phyloP scores from a whole-genome alignment of 1,284 basidiomycete species.

The Boletus subluridellus region DNA sequence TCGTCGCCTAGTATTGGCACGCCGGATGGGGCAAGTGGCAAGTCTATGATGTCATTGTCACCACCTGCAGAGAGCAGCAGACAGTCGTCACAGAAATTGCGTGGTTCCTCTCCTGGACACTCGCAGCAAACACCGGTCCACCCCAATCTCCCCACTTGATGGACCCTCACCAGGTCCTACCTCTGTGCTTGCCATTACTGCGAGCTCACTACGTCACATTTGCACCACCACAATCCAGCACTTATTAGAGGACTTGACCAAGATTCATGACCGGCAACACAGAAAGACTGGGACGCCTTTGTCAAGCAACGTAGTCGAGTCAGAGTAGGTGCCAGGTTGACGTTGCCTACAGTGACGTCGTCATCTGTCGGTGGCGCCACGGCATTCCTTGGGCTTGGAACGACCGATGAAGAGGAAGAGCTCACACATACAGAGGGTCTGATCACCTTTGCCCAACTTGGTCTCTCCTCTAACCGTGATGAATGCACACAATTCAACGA shows the following conservation, averaged over 20 bases:
- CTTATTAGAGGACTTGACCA: conserved; percentile 42
- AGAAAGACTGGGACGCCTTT: too few species aligned
- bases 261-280: too few species aligned
- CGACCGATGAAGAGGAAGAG: conserved; percentile 63
- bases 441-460: too few species aligned
- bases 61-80: conserved; percentile 12
- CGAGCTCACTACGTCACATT: conserved; percentile 63
- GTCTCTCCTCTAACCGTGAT: conserved; percentile 61
- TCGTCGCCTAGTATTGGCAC: conserved; percentile 20
- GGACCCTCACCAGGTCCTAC: conserved; percentile 21
- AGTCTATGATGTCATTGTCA: conserved; percentile 14
- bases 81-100: conserved; percentile 18
- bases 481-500: conserved; percentile 78
- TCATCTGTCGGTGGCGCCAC: conserved; percentile 36
- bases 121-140: conserved; percentile 45
- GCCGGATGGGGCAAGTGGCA: conserved; percentile 12
- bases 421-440: too few species aligned
- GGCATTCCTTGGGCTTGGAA: conserved; percentile 61
- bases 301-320: conserved; percentile 63
- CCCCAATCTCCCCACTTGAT: conserved; percentile 36
- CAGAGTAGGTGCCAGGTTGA: conserved; percentile 31
- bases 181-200: conserved; percentile 40
- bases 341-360: conserved; percentile 5
- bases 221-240: conserved; percentile 74
- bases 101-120: conserved; percentile 44